Evolutionary conservation across 2,329 filamentous ascomycete genomes (phyloP).

Genomic region (Aspergillus awamori): DNA sequence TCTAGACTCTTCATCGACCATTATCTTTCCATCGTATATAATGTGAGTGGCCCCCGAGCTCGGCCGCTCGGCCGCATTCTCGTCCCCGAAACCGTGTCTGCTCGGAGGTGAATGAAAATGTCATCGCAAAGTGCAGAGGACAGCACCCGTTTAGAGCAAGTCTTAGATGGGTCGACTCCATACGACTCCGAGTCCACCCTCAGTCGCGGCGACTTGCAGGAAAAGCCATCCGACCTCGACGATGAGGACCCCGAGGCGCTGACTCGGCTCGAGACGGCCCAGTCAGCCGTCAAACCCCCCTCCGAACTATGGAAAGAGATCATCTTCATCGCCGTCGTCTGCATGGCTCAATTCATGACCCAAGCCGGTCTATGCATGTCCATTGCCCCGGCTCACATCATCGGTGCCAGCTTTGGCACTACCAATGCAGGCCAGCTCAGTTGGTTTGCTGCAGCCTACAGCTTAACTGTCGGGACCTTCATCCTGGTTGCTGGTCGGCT

Average conservation of each 20-base stretch:
- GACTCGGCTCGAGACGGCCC: slow-evolving; percentile 18
- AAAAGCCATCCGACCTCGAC: not conserved
- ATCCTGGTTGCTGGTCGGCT: slow-evolving; percentile 41
- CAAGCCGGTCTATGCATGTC: slow-evolving; percentile 52
- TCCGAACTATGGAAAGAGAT: slow-evolving; percentile 28
- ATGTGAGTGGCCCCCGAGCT: not conserved
- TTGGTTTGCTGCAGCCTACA: slow-evolving; percentile 62
- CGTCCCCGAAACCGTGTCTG: not conserved
- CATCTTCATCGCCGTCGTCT: slow-evolving; percentile 34
- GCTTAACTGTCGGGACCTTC: slow-evolving; percentile 46
- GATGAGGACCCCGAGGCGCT: slow-evolving; percentile 19
- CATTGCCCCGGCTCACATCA: slow-evolving; percentile 53
- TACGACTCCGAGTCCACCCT: slow-evolving; percentile 1
- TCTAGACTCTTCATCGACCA: not conserved
- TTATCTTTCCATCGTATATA: not conserved
- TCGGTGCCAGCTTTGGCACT: slow-evolving; percentile 51
- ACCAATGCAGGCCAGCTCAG: slow-evolving; percentile 48
- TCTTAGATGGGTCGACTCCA: not conserved
- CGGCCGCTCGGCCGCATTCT: not conserved
- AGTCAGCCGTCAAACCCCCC: slow-evolving; percentile 18
- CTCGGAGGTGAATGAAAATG: not conserved
- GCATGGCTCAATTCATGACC: slow-evolving; percentile 44
- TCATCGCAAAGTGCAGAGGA: not conserved
- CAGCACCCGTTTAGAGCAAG: not conserved
- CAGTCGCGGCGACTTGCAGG: slow-evolving; percentile 1